Conservation (phyloP, 768 basidiomycete species). For the Suillus subaureus region DNA sequence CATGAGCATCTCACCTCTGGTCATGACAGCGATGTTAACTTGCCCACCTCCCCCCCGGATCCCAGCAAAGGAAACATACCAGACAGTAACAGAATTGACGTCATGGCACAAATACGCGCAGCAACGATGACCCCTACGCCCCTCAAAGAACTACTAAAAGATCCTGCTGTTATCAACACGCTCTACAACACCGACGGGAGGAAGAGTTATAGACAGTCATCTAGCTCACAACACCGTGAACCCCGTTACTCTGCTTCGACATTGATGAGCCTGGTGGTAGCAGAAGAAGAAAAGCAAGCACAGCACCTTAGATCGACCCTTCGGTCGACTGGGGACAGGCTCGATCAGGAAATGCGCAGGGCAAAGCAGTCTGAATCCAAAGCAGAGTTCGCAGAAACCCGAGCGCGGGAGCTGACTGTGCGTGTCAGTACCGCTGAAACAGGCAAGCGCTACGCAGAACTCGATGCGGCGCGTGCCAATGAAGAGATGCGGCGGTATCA, state of each 20-base stretch:
- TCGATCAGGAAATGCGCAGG: constrained; percentile 58
- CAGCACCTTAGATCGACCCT: constrained; percentile 56
- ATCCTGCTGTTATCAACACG: constrained; percentile 41
- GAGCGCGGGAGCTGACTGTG: constrained; percentile 42
- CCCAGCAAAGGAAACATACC: constrained; percentile 7
- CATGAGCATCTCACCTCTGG: constrained; percentile 32
- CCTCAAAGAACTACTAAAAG: constrained; percentile 45
- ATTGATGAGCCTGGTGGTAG: constrained; percentile 45
- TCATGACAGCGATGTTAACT: constrained; percentile 15
- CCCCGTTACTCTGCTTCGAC: constrained; percentile 35
- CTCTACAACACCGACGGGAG: constrained; percentile 33
- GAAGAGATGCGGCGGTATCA: constrained; percentile 51
- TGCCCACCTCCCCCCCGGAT: constrained; percentile 13
- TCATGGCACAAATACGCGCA: constrained; percentile 44
- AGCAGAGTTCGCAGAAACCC: constrained; percentile 54
- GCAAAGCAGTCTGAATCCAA: constrained; percentile 54
- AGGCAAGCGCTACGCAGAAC: constrained; percentile 40
- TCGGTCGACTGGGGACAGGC: constrained; percentile 49
- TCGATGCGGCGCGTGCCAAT: constrained; percentile 41
- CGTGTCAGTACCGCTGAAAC: constrained; percentile 45
- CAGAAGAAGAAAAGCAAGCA: constrained; percentile 60
- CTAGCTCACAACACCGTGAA: constrained; percentile 42
- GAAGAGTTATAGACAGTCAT: constrained; percentile 34
- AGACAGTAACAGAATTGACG: constrained; percentile 26
- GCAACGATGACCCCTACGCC: constrained; percentile 48